Conservation (phyloP, 345 rosid genomes). For the Garcia nutans region DNA sequence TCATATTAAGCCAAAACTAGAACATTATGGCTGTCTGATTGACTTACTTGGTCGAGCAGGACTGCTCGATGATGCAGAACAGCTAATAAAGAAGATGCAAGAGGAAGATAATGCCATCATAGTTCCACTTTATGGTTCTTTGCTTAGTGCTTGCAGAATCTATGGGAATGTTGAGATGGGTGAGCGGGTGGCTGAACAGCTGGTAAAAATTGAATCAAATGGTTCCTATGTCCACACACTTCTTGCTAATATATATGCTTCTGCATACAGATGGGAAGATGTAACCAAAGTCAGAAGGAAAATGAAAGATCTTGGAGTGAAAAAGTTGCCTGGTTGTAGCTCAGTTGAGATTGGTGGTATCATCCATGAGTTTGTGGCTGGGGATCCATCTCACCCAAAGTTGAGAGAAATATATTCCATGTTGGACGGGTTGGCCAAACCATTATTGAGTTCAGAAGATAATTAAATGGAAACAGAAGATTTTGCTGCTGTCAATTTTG, state of each 20-base stretch:
- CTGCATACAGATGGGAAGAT: conserved; percentile 73
- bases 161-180: conserved; percentile 59
- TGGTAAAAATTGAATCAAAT: conserved; percentile 45
- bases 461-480: neutral
- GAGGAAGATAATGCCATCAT: conserved; percentile 31
- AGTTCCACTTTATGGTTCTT: conserved; percentile 60
- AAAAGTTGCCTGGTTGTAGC: conserved; percentile 78
- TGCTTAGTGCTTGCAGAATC: conserved; percentile 70
- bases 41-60: conserved; percentile 80
- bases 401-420: conserved; percentile 12
- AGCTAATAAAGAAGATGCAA: conserved; percentile 37
- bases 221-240: conserved; percentile 61
- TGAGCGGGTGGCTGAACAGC: conserved; percentile 51
- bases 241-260: conserved; percentile 66
- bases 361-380: conserved; percentile 48
- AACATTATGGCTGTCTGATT: conserved; percentile 66
- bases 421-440: neutral
- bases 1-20: conserved; percentile 54
- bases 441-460: neutral
- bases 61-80: conserved; percentile 62
- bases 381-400: conserved; percentile 39
- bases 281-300: conserved; percentile 56
- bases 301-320: conserved; percentile 72
- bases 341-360: conserved; percentile 53
- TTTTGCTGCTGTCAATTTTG: neutral